These are phyloP conservation scores for Lentinula boryana DNA, from an alignment of 768 basidiomycete genomes.

Conservation along the genomic window DNA sequence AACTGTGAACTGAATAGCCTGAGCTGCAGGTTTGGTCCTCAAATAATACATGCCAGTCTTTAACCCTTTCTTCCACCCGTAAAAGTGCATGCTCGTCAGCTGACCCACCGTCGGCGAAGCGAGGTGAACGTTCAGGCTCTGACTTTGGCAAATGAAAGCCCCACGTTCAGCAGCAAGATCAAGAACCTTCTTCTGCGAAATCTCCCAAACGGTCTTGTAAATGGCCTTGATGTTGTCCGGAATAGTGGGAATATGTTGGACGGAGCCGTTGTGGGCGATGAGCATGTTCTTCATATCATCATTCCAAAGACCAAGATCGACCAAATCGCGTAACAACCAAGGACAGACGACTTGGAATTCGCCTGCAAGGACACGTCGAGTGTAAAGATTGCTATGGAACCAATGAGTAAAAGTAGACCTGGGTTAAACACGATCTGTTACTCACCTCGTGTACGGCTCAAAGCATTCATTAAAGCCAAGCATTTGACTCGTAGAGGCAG, in stretches of 20 bases:
- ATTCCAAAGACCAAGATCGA: conserved; percentile 92
- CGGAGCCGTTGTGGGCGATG: conserved; percentile 89
- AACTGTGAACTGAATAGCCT: conserved; percentile 97
- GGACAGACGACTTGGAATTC: conserved; percentile 99
- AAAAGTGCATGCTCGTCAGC: conserved; percentile 95
- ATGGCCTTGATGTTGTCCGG: conserved; percentile 92
- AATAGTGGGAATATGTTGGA: conserved; percentile 83
- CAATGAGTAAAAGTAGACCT: not conserved
- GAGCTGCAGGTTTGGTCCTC: conserved; percentile 88
- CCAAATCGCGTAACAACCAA: conserved; percentile 97
- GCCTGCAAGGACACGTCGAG: conserved; percentile 96
- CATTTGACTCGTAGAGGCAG: conserved; percentile 97
- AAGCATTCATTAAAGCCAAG: conserved; percentile 98
- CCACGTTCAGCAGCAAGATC: conserved; percentile 99
- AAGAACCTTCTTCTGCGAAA: conserved; percentile 96
- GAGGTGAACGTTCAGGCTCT: conserved; percentile 91
- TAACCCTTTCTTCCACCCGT: conserved; percentile 99
- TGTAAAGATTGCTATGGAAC: conserved; percentile 84
- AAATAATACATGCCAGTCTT: conserved; percentile 99
- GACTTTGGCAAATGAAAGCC: conserved; percentile 95
- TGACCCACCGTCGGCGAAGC: conserved; percentile 87
- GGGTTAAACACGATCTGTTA: conserved; percentile 40
- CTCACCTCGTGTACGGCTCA: conserved; percentile 78
- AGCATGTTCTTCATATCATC: conserved; percentile 99
- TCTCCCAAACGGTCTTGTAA: conserved; percentile 99